Evolutionary conservation across 2,329 filamentous ascomycete species (phyloP).

Genomic region (Clonostachys rhizophaga): DNA sequence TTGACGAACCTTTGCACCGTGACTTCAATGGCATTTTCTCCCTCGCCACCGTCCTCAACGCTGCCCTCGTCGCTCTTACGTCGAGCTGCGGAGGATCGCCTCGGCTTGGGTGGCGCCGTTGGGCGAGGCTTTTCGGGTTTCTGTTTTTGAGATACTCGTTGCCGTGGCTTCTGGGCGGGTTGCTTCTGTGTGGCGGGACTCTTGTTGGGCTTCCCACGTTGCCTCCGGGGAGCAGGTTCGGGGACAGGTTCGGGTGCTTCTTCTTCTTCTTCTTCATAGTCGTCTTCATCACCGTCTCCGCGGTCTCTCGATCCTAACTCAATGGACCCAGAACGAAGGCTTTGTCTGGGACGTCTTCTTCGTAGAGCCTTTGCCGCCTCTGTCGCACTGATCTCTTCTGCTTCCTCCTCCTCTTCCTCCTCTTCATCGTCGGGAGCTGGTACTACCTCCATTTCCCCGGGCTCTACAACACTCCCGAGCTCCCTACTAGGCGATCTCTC

Average conservation of each 20-base stretch:
- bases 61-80: neutral
- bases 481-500: too few relatives aligned
- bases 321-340: constrained; percentile 28
- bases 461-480: too few relatives aligned
- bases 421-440: too few relatives aligned
- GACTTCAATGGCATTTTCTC: constrained; percentile 37
- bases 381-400: constrained; percentile 34
- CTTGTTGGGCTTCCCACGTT: constrained; percentile 23
- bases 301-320: constrained; percentile 29
- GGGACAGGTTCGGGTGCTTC: neutral
- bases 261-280: constrained; percentile 23
- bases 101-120: neutral
- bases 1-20: constrained; percentile 55
- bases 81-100: neutral
- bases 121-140: constrained; percentile 10
- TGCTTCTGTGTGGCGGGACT: constrained; percentile 39
- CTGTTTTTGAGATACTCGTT: neutral
- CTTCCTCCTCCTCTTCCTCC: constrained; percentile 21
- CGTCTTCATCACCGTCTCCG: constrained; percentile 10
- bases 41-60: neutral
- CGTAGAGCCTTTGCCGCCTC: constrained; percentile 37
- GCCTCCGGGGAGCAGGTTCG: constrained; percentile 25
- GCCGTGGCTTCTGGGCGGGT: constrained; percentile 4
- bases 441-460: too few relatives aligned
- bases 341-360: constrained; percentile 35